phyloP scores from a whole-genome alignment of 345 rosid genomes.

The Mercurialis annua region DNA sequence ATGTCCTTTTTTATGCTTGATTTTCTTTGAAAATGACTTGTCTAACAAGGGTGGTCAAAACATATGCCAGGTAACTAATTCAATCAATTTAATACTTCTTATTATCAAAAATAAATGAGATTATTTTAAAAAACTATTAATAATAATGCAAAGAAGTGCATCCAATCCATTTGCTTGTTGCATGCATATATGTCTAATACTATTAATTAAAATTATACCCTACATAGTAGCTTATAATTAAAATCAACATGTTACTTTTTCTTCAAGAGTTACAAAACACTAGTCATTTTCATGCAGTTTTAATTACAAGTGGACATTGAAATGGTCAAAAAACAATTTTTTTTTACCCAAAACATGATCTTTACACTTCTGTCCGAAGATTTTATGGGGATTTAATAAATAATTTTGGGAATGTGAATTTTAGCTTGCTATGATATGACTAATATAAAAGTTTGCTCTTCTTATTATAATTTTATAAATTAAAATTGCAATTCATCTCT shows the following conservation, averaged over 20 bases:
- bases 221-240: background rate
- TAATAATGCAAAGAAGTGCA: background rate
- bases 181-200: too few species aligned
- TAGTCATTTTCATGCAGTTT: background rate
- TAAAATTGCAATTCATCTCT: too few species aligned
- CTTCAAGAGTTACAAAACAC: background rate
- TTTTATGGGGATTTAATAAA: background rate
- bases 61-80: conserved; percentile 3
- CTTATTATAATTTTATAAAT: too few species aligned
- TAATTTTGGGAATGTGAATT: background rate
- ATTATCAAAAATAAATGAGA: background rate
- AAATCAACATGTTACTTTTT: background rate
- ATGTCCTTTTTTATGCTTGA: background rate
- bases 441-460: background rate
- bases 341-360: background rate
- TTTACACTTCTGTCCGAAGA: background rate
- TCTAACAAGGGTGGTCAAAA: conserved; percentile 18
- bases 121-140: background rate
- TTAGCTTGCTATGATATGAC: background rate
- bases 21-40: conserved; percentile 15
- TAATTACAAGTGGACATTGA: background rate
- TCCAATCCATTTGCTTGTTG: background rate
- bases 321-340: conserved; percentile 5
- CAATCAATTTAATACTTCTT: background rate
- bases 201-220: too few species aligned